These are phyloP conservation scores for Curvularia eragrostidis DNA, from an alignment of 2,329 filamentous ascomycete species.

Conservation along the genomic window DNA sequence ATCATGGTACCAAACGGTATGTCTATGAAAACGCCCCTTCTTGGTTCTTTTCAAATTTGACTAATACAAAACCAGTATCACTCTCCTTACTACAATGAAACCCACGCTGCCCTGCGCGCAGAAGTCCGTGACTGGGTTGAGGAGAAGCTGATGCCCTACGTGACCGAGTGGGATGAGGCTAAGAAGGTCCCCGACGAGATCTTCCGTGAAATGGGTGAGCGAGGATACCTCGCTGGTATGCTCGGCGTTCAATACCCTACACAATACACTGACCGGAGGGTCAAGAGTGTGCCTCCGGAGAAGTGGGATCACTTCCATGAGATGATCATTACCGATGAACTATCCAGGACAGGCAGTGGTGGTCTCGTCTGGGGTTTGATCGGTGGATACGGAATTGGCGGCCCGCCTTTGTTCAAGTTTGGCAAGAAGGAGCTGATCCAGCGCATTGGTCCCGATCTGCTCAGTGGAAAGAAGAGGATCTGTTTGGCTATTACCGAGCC, in stretches of 20 bases:
- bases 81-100: slow-evolving; percentile 95
- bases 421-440: slow-evolving; percentile 85
- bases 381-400: slow-evolving; percentile 92
- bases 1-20: slow-evolving; percentile 90
- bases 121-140: slow-evolving; percentile 95
- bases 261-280: slow-evolving; percentile 70
- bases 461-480: slow-evolving; percentile 94
- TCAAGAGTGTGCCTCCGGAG: slow-evolving; percentile 81
- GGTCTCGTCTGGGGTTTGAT: slow-evolving; percentile 97
- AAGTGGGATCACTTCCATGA: slow-evolving; percentile 99
- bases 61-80: slow-evolving; percentile 69
- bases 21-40: slow-evolving; percentile 46
- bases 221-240: slow-evolving; percentile 68
- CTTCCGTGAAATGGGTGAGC: slow-evolving; percentile 92
- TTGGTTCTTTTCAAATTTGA: background rate
- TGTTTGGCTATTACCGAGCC: slow-evolving; percentile 96
- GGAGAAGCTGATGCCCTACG: slow-evolving; percentile 84
- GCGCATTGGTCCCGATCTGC: slow-evolving; percentile 84
- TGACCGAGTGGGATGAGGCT: slow-evolving; percentile 96
- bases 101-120: slow-evolving; percentile 86
- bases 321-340: slow-evolving; percentile 91
- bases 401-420: slow-evolving; percentile 90
- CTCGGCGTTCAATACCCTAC: slow-evolving; percentile 73
- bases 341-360: slow-evolving; percentile 85
- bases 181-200: slow-evolving; percentile 86